Conservation (phyloP, 176 grass and related monocot genomes). For the Raddia distichophylla region DNA sequence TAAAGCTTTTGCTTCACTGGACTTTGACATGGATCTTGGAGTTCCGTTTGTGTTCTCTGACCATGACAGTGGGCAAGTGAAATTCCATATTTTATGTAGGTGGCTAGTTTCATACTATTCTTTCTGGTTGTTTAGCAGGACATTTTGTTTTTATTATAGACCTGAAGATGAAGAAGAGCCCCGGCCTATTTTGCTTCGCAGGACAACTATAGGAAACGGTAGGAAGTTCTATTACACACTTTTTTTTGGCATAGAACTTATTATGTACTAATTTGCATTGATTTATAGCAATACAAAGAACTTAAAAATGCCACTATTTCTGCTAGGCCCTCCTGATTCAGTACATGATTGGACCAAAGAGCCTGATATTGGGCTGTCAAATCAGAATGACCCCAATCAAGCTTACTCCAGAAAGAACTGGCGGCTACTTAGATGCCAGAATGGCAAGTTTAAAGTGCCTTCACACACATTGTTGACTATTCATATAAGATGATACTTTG, state of each 20-base stretch:
- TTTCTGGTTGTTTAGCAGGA: slow-evolving; percentile 44
- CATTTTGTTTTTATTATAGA: slow-evolving; percentile 52
- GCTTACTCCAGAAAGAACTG: slow-evolving; percentile 83
- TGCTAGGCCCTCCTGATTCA: slow-evolving; percentile 84
- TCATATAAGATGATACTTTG: neutral
- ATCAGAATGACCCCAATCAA: slow-evolving; percentile 61
- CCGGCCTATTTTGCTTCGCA: slow-evolving; percentile 50
- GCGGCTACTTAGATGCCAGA: slow-evolving; percentile 90
- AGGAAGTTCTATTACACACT: slow-evolving; percentile 20
- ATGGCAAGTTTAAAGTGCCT: slow-evolving; percentile 64
- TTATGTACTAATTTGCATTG: slow-evolving; percentile 3
- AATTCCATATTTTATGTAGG: slow-evolving; percentile 20
- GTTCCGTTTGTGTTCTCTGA: slow-evolving; percentile 62
- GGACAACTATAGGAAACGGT: slow-evolving; percentile 90
- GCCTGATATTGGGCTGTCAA: slow-evolving; percentile 62
- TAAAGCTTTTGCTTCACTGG: slow-evolving; percentile 72
- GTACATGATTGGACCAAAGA: slow-evolving; percentile 89
- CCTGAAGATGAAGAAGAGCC: slow-evolving; percentile 86
- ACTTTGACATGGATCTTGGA: slow-evolving; percentile 69
- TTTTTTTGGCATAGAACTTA: slow-evolving; percentile 11
- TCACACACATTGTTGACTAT: slow-evolving; percentile 5
- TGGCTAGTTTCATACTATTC: neutral
- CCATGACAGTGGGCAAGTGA: slow-evolving; percentile 71
- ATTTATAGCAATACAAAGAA: neutral
- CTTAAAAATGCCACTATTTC: slow-evolving; percentile 37